These are phyloP conservation scores for Eragrostis curvula DNA, from an alignment of 176 grass and related monocot species.

Conservation along the genomic window DNA sequence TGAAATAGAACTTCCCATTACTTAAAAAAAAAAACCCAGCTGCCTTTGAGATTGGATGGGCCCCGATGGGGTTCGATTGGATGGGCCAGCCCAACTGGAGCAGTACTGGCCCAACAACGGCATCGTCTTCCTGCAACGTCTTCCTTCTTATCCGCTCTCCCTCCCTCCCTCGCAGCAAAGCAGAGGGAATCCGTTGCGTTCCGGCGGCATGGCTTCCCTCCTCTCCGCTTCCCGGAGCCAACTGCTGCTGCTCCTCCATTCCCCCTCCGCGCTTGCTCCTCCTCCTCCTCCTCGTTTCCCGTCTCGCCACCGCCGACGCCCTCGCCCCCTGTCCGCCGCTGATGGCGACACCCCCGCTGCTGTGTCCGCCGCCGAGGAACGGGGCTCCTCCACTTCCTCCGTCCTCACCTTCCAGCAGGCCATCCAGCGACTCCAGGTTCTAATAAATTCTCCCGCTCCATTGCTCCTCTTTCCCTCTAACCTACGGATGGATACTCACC, in stretches of 20 bases:
- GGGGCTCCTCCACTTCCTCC: conserved; percentile 24
- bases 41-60: too few relatives aligned
- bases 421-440: conserved; percentile 93
- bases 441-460: background rate
- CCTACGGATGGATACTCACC: background rate
- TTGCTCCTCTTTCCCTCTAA: background rate
- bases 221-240: background rate
- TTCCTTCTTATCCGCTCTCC: too few relatives aligned
- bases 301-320: background rate
- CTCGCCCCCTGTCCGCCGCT: background rate
- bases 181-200: too few relatives aligned
- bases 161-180: too few relatives aligned
- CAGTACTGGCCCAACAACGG: too few relatives aligned
- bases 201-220: conserved; percentile 31
- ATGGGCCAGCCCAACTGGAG: too few relatives aligned
- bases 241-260: background rate
- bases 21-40: too few relatives aligned
- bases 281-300: background rate
- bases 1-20: too few relatives aligned
- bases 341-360: conserved; percentile 32
- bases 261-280: background rate
- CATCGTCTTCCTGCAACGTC: too few relatives aligned
- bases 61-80: too few relatives aligned
- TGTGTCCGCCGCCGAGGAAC: background rate
- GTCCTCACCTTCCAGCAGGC: conserved; percentile 93